Conservation (phyloP, 768 basidiomycete genomes). For the Thelephora ganbajun region DNA sequence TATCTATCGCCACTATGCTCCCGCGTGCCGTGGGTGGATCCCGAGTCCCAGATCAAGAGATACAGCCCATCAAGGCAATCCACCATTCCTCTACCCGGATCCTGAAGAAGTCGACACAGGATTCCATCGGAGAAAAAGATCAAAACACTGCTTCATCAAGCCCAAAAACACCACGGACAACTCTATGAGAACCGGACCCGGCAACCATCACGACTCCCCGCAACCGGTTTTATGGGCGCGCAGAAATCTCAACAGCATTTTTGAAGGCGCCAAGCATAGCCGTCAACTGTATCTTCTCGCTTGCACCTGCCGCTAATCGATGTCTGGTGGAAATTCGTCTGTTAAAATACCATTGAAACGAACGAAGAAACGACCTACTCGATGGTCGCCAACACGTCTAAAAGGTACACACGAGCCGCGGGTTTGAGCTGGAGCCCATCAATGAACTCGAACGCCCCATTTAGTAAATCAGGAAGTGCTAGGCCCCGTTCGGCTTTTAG, state of each 20-base stretch:
- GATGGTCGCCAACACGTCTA: slow-evolving; percentile 89
- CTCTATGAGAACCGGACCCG: no score
- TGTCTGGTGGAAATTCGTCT: slow-evolving; percentile 38
- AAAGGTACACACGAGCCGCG: slow-evolving; percentile 75
- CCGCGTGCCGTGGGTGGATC: no score
- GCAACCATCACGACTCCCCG: no score
- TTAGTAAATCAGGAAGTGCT: slow-evolving; percentile 87
- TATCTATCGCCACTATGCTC: no score
- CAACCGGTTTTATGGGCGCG: slow-evolving; percentile 18
- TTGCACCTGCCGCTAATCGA: slow-evolving; percentile 83
- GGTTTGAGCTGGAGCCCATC: slow-evolving; percentile 78
- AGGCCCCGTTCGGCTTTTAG: slow-evolving; percentile 88
- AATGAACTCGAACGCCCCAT: slow-evolving; percentile 83
- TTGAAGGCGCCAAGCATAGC: slow-evolving; percentile 90
- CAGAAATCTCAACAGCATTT: slow-evolving; percentile 69
- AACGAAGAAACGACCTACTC: slow-evolving; percentile 48
- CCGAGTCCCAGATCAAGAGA: no score
- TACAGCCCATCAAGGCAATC: no score
- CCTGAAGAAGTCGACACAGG: no score
- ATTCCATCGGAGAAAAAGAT: no score
- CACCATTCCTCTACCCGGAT: no score
- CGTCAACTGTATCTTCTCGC: slow-evolving; percentile 87
- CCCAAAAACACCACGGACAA: no score
- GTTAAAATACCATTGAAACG: not conserved
- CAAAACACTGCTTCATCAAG: no score